phyloP scores from a whole-genome alignment of 345 rosid species.

The Euphorbia tirucalli region DNA sequence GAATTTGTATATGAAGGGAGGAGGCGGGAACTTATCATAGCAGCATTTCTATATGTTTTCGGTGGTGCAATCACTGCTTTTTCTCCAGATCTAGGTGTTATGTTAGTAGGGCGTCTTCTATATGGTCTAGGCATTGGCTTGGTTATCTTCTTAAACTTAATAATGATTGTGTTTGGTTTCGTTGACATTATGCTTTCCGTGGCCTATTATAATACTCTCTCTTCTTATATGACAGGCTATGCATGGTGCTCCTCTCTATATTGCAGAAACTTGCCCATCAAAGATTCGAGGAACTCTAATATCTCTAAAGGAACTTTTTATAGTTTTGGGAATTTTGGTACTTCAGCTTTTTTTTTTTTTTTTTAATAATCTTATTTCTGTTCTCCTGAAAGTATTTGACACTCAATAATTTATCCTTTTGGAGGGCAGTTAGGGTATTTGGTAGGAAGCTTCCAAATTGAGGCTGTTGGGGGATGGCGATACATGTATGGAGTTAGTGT shows the following conservation, averaged over 20 bases:
- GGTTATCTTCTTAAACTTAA: slow-evolving; percentile 48
- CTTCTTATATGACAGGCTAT: slow-evolving; percentile 61
- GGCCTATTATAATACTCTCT: slow-evolving; percentile 2
- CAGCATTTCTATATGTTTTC: slow-evolving; percentile 55
- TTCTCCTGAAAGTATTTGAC: slow-evolving; percentile 10
- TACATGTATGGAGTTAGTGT: slow-evolving; percentile 80
- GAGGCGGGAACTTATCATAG: slow-evolving; percentile 76
- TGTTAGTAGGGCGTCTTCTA: slow-evolving; percentile 75
- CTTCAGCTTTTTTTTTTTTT: neutral
- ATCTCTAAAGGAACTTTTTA: slow-evolving; percentile 87
- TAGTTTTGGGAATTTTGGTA: slow-evolving; percentile 95
- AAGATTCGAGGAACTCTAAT: slow-evolving; percentile 93
- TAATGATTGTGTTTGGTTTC: slow-evolving; percentile 2
- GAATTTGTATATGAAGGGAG: slow-evolving; percentile 50
- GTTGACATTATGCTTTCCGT: neutral
- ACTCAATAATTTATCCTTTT: neutral
- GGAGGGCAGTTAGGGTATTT: slow-evolving; percentile 68
- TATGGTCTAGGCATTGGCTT: slow-evolving; percentile 89
- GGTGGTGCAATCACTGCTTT: slow-evolving; percentile 59
- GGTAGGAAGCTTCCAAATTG: slow-evolving; percentile 80
- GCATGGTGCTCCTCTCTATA: slow-evolving; percentile 98
- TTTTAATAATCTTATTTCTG: neutral
- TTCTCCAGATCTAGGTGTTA: slow-evolving; percentile 70
- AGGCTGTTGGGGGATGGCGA: slow-evolving; percentile 90
- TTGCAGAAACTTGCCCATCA: slow-evolving; percentile 97